A percentile compares a stretch with the other conserved stretches of the same genome.
phyloP scores from a whole-genome alignment of 2,329 filamentous ascomycete genomes.

The Xylaria sp. region DNA sequence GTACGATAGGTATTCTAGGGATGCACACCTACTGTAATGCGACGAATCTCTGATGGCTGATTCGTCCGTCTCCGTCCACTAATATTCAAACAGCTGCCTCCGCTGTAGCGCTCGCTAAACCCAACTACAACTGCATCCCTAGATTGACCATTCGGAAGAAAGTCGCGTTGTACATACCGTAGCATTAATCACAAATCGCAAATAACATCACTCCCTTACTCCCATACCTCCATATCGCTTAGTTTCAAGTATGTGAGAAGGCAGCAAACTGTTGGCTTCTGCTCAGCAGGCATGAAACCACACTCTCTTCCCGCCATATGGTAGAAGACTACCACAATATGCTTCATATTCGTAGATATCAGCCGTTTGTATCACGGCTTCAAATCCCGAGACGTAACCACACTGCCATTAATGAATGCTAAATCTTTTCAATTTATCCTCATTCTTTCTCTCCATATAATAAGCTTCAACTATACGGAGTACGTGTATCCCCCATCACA shows the following conservation, averaged over 20 bases:
- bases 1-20: too few relatives aligned
- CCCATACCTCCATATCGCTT: not conserved
- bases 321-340: too few relatives aligned
- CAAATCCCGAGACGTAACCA: too few relatives aligned
- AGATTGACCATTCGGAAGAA: not conserved
- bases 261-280: not conserved
- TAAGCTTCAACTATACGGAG: constrained; percentile 1
- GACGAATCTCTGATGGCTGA: not conserved
- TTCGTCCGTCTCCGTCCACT: not conserved
- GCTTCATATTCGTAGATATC: not conserved
- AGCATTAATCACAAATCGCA: not conserved
- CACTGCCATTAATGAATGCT: not conserved
- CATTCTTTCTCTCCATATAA: not conserved
- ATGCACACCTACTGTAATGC: too few relatives aligned
- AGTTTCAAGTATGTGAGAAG: not conserved
- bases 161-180: not conserved
- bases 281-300: not conserved
- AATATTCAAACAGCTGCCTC: not conserved
- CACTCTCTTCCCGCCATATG: too few relatives aligned
- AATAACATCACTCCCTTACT: constrained; percentile 3
- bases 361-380: not conserved
- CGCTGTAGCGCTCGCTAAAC: not conserved
- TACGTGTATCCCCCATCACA: not conserved
- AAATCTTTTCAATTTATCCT: not conserved
- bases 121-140: not conserved